A percentile compares a stretch with the other conserved stretches of the same genome.
phyloP scores from a whole-genome alignment of 805 yeast species.

The Lachancea cidri region DNA sequence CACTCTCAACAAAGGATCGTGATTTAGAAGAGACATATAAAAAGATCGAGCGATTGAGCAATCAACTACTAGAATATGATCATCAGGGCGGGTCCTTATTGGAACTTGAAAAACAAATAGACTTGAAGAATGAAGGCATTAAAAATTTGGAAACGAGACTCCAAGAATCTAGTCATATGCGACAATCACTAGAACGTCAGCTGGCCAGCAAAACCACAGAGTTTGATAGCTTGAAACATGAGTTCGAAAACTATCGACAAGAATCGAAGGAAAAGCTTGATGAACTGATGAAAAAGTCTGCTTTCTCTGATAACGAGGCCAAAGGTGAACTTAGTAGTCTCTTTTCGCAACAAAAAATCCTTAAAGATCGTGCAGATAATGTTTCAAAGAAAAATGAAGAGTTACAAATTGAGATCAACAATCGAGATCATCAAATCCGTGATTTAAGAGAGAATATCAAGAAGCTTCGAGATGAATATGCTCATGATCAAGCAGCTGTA shows the following conservation, averaged over 20 bases:
- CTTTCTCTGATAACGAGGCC: neutral
- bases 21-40: slow-evolving; percentile 10
- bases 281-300: neutral
- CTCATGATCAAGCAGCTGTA: neutral
- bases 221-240: neutral
- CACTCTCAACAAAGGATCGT: slow-evolving; percentile 12
- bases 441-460: neutral
- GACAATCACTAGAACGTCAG: slow-evolving; percentile 6
- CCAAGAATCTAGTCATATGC: slow-evolving; percentile 10
- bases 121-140: slow-evolving; percentile 9
- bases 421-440: neutral
- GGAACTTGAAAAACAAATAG: slow-evolving; percentile 8
- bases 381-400: neutral
- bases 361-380: neutral
- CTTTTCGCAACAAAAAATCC: neutral
- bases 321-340: neutral
- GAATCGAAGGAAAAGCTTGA: neutral
- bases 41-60: slow-evolving; percentile 14
- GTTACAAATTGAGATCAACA: slow-evolving; percentile 1
- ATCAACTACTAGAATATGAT: slow-evolving; percentile 17
- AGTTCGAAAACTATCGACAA: neutral
- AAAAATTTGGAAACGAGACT: slow-evolving; percentile 6
- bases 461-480: neutral
- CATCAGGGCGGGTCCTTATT: slow-evolving; percentile 13
- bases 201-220: slow-evolving; percentile 2